Evolutionary conservation across 495 filamentous ascomycete species (phyloP).

Genomic region (Hypomontagnella monticulosa): DNA sequence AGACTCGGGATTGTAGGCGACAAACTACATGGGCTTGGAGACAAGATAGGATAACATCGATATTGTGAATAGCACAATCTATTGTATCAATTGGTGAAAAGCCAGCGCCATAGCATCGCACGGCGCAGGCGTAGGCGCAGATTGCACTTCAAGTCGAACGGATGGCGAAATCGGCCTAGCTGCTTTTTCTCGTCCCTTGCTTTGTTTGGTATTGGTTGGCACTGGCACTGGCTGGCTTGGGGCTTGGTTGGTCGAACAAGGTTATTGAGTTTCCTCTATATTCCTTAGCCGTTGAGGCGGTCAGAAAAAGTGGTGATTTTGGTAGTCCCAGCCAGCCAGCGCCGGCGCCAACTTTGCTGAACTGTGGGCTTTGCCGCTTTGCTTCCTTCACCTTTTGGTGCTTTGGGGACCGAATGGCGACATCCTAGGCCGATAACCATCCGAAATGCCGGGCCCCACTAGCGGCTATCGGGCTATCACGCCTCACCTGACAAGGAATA

Average conservation of each 20-base stretch:
- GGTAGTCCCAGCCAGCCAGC: conserved; percentile 2
- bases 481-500: conserved; percentile 17
- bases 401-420: conserved; percentile 38
- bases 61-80: neutral
- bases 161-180: conserved; percentile 41
- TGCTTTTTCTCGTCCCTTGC: conserved; percentile 12
- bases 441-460: conserved; percentile 32
- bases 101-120: too few species aligned
- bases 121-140: neutral
- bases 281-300: conserved; percentile 12
- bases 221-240: conserved; percentile 8
- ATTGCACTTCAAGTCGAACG: conserved; percentile 24
- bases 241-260: neutral
- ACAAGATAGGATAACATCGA: too few species aligned
- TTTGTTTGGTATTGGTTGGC: conserved; percentile 14
- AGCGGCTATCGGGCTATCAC: conserved; percentile 29
- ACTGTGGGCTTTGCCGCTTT: conserved; percentile 18
- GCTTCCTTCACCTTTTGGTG: conserved; percentile 30
- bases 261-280: neutral
- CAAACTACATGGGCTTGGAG: too few species aligned
- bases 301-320: conserved; percentile 33
- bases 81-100: too few species aligned
- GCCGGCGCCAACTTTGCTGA: conserved; percentile 25
- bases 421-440: conserved; percentile 39
- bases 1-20: too few species aligned